These are phyloP conservation scores for Trametes versicolor DNA, from an alignment of 1,284 basidiomycete genomes.

Conservation along the genomic window DNA sequence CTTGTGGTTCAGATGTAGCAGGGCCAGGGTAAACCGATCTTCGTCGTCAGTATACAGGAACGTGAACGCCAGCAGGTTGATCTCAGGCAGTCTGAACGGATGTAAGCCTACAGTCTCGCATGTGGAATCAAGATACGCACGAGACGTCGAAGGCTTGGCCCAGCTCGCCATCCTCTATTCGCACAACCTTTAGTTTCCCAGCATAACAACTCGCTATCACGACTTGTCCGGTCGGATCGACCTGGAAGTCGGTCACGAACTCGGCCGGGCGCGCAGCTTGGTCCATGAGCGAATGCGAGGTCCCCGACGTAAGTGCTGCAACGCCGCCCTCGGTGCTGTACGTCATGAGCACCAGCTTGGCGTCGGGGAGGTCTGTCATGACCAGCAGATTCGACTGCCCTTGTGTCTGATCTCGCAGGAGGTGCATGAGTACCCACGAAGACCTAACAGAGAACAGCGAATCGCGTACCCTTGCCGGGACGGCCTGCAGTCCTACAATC, in stretches of 20 bases:
- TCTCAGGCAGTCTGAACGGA: slow-evolving; percentile 69
- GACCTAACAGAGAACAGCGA: slow-evolving; percentile 16
- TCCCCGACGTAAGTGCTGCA: slow-evolving; percentile 51
- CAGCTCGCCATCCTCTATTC: slow-evolving; percentile 60
- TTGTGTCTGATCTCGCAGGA: slow-evolving; percentile 47
- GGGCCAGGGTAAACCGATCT: slow-evolving; percentile 65
- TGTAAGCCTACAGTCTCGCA: not conserved
- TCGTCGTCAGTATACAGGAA: slow-evolving; percentile 60
- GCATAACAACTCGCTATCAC: slow-evolving; percentile 71
- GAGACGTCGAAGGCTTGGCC: slow-evolving; percentile 68
- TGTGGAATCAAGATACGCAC: slow-evolving; percentile 52
- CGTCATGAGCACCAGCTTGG: slow-evolving; percentile 68
- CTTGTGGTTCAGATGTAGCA: slow-evolving; percentile 75
- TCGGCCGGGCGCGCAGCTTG: slow-evolving; percentile 66
- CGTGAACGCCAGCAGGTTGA: slow-evolving; percentile 76
- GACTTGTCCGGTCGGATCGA: slow-evolving; percentile 69
- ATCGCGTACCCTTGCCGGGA: slow-evolving; percentile 62
- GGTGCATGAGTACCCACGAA: slow-evolving; percentile 14
- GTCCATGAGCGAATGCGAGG: slow-evolving; percentile 62
- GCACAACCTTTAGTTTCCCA: slow-evolving; percentile 72
- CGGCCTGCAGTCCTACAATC: slow-evolving; percentile 61
- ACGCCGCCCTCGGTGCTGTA: slow-evolving; percentile 53
- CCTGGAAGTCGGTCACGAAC: slow-evolving; percentile 70
- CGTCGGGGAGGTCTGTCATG: slow-evolving; percentile 78
- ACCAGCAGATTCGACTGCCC: slow-evolving; percentile 64